These are phyloP conservation scores for Cucurbita moschata DNA, from an alignment of 306 rosid species.

Conservation along the genomic window DNA sequence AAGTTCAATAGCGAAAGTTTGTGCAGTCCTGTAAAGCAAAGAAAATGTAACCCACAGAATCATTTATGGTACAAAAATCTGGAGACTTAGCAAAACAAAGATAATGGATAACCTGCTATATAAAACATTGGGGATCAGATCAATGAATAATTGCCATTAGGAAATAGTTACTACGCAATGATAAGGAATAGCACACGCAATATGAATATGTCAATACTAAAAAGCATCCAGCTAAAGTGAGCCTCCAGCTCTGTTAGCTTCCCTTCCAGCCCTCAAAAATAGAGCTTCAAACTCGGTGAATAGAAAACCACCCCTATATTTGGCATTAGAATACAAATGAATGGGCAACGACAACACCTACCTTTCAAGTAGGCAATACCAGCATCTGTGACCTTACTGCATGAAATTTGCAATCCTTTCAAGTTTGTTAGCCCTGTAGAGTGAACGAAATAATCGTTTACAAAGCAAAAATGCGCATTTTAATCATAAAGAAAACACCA, in stretches of 20 bases:
- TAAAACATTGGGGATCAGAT: background rate
- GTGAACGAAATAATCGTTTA: background rate
- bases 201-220: background rate
- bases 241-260: background rate
- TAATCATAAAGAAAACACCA: background rate
- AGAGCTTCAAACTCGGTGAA: background rate
- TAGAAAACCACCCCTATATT: background rate
- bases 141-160: background rate
- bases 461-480: background rate
- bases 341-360: conserved; percentile 8
- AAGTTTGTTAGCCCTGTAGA: conserved; percentile 65
- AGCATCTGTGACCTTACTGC: conserved; percentile 64
- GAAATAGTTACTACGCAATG: background rate
- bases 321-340: background rate
- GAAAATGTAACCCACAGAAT: background rate
- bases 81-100: background rate
- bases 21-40: conserved; percentile 51
- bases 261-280: background rate
- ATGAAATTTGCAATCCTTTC: conserved; percentile 58
- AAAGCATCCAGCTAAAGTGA: background rate
- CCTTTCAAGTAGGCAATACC: conserved; percentile 75
- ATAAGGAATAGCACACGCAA: background rate
- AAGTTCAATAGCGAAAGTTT: conserved; percentile 64
- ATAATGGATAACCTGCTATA: background rate
- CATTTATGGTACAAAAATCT: background rate